Conservation (phyloP, 306 rosid species). For the Prosopis cineraria region DNA sequence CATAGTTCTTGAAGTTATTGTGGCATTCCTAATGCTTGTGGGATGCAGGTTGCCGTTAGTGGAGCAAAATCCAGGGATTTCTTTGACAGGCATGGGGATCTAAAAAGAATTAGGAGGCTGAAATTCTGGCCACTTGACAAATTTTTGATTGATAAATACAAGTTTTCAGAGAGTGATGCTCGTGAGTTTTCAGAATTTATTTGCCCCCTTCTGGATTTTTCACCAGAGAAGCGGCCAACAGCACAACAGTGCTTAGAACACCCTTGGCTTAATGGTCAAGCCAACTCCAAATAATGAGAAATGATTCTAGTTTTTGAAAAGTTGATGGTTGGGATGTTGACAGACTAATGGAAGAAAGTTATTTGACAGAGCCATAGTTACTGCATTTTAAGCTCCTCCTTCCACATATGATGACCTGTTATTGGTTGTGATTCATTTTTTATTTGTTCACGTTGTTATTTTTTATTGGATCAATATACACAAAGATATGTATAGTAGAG, state of each 20-base stretch:
- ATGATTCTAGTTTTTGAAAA: slow-evolving; percentile 45
- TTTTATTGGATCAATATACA: slow-evolving; percentile 46
- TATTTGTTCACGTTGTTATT: slow-evolving; percentile 34
- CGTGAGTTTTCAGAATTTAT: slow-evolving; percentile 72
- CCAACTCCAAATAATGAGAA: slow-evolving; percentile 44
- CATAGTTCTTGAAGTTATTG: slow-evolving; percentile 17
- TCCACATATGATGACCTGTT: slow-evolving; percentile 44
- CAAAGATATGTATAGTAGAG: slow-evolving; percentile 61
- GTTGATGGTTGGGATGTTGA: slow-evolving; percentile 61
- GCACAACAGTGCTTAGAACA: slow-evolving; percentile 89
- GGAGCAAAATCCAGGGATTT: slow-evolving; percentile 84
- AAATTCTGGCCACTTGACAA: slow-evolving; percentile 79
- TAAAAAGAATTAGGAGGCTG: slow-evolving; percentile 89
- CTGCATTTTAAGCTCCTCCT: slow-evolving; percentile 27
- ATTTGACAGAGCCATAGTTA: slow-evolving; percentile 23
- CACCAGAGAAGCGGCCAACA: slow-evolving; percentile 93
- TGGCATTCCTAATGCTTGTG: slow-evolving; percentile 35
- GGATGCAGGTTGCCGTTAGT: slow-evolving; percentile 61
- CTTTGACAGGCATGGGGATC: slow-evolving; percentile 95
- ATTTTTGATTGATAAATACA: slow-evolving; percentile 73
- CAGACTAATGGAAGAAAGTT: slow-evolving; percentile 47
- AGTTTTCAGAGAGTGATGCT: slow-evolving; percentile 70
- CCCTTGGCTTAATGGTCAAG: slow-evolving; percentile 61
- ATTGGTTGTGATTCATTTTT: slow-evolving; percentile 51
- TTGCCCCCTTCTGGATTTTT: slow-evolving; percentile 69